These are phyloP conservation scores for Leucogyrophana mollusca DNA, from an alignment of 768 basidiomycete genomes.

Conservation along the genomic window DNA sequence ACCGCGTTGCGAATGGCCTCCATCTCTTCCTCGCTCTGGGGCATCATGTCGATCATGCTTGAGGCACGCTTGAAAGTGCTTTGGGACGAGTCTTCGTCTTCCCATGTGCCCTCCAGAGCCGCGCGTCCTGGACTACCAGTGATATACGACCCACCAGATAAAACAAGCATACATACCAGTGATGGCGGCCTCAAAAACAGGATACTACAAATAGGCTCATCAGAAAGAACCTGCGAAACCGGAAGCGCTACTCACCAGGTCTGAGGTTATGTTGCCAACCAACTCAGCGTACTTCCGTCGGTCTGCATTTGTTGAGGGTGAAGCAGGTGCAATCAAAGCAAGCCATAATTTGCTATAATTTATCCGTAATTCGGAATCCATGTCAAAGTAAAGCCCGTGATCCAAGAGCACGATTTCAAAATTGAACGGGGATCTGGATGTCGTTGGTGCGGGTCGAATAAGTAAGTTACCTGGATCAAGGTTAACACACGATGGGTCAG, in stretches of 20 bases:
- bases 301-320: conserved; percentile 60
- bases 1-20: conserved; percentile 83
- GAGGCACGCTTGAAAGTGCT: conserved; percentile 57
- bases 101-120: conserved; percentile 63
- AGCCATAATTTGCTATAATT: conserved; percentile 92
- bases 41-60: conserved; percentile 72
- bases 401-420: conserved; percentile 96
- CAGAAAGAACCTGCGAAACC: too few relatives aligned
- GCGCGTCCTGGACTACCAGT: conserved; percentile 48
- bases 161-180: conserved; percentile 48
- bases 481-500: neutral
- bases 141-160: neutral
- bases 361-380: conserved; percentile 74
- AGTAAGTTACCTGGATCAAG: conserved; percentile 74
- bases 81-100: conserved; percentile 33
- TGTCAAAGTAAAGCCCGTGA: conserved; percentile 92
- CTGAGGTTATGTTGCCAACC: conserved; percentile 88
- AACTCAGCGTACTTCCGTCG: conserved; percentile 85
- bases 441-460: conserved; percentile 68
- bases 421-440: conserved; percentile 81
- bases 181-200: conserved; percentile 92
- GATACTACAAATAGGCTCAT: conserved; percentile 65
- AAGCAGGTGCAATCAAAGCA: conserved; percentile 74
- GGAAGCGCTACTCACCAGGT: conserved; percentile 62
- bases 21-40: conserved; percentile 75